These are phyloP conservation scores for Cryptococcus neoformans DNA, from an alignment of 1,284 basidiomycete species.

Conservation along the genomic window DNA sequence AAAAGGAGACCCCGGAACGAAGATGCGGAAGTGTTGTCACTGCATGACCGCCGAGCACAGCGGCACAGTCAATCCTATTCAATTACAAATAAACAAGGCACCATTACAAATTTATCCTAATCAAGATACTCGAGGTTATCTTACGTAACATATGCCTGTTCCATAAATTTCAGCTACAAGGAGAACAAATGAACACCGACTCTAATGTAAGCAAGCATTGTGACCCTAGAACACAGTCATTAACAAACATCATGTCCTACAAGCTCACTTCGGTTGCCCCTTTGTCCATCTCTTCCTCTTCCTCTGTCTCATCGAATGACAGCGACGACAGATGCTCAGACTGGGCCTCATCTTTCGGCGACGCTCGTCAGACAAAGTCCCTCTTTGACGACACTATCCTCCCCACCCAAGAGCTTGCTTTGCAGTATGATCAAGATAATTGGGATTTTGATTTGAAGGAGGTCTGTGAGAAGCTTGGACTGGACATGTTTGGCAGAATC, in stretches of 20 bases:
- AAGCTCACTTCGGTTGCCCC: constrained; percentile 5
- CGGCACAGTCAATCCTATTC: too few relatives aligned
- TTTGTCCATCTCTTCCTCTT: constrained; percentile 18
- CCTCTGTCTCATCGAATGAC: constrained; percentile 11
- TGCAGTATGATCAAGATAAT: constrained; percentile 62
- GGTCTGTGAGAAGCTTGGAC: constrained; percentile 32
- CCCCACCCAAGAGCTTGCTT: constrained; percentile 59
- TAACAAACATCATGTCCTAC: constrained; percentile 10
- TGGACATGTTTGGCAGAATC: constrained; percentile 69
- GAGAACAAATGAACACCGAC: too few relatives aligned
- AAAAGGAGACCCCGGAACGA: too few relatives aligned
- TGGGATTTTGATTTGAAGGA: constrained; percentile 48
- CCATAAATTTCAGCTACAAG: too few relatives aligned
- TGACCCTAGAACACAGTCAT: not conserved
- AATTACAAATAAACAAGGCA: too few relatives aligned
- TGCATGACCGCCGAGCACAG: too few relatives aligned
- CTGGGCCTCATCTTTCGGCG: constrained; percentile 42
- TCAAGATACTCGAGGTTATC: too few relatives aligned
- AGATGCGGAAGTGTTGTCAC: too few relatives aligned
- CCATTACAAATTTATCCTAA: too few relatives aligned
- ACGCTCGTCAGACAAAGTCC: constrained; percentile 57
- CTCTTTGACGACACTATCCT: constrained; percentile 74
- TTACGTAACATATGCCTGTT: too few relatives aligned
- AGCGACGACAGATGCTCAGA: constrained; percentile 35
- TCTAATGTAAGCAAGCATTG: too few relatives aligned